phyloP scores from a whole-genome alignment of 1,139 yeast genomes.

The Suhomyces bokatorum region DNA sequence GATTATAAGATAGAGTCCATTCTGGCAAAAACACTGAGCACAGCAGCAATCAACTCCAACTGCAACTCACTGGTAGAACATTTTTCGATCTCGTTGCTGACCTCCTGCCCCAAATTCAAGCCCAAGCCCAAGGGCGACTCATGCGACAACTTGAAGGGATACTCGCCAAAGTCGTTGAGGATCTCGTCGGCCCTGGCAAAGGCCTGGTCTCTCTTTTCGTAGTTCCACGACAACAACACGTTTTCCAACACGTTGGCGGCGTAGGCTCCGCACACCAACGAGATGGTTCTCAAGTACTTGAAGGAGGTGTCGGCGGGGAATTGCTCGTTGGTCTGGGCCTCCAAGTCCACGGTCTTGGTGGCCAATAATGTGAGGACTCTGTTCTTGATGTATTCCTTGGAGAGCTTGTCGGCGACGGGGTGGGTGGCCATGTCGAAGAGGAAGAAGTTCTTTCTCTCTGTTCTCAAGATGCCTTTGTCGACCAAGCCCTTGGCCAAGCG shows the following conservation, averaged over 20 bases:
- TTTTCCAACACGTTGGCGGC: conserved; percentile 97
- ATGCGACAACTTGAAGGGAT: conserved; percentile 67
- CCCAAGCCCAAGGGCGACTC: conserved; percentile 72
- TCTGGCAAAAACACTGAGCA: conserved; percentile 59
- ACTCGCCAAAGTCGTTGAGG: conserved; percentile 77
- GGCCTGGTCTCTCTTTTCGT: conserved; percentile 91
- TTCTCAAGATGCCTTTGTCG: conserved; percentile 94
- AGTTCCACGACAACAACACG: conserved; percentile 73
- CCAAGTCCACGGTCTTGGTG: conserved; percentile 63
- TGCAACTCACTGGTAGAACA: conserved; percentile 60
- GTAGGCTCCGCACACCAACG: conserved; percentile 85
- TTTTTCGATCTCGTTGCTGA: conserved; percentile 66
- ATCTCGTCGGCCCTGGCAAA: conserved; percentile 91
- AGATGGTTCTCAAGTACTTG: conserved; percentile 72
- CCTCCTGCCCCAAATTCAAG: conserved; percentile 68
- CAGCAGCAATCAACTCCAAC: conserved; percentile 90
- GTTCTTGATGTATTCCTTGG: conserved; percentile 77
- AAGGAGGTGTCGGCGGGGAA: conserved; percentile 72
- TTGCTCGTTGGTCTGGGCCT: conserved; percentile 49
- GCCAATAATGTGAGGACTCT: conserved; percentile 72
- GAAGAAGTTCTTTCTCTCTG: conserved; percentile 92
- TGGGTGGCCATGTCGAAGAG: conserved; percentile 98
- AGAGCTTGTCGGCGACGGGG: conserved; percentile 82
- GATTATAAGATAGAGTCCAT: conserved; percentile 53
- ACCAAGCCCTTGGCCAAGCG: conserved; percentile 95